Conservation (phyloP, 768 basidiomycete species). For the Russula abietina region DNA sequence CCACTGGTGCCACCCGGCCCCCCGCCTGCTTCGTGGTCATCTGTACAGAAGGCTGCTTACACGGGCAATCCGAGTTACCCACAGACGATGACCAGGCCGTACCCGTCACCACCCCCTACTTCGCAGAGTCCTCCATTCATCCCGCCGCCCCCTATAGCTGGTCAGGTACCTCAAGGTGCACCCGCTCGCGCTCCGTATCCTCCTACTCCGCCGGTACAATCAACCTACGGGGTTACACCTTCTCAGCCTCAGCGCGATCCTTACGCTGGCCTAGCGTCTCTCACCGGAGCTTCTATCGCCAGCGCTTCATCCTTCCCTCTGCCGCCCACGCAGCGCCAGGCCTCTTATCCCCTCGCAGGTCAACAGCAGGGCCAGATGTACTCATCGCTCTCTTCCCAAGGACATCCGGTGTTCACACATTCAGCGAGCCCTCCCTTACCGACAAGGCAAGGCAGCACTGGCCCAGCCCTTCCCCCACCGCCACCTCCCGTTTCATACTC, state of each 20-base stretch:
- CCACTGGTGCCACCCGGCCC: slow-evolving; percentile 32
- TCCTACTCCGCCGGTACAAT: slow-evolving; percentile 5
- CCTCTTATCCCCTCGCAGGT: slow-evolving; percentile 25
- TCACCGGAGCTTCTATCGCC: slow-evolving; percentile 9
- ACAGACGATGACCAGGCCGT: slow-evolving; percentile 8
- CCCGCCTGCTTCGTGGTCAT: slow-evolving; percentile 29
- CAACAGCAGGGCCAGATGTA: slow-evolving; percentile 17
- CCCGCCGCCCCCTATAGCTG: slow-evolving; percentile 27
- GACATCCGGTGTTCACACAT: slow-evolving; percentile 9
- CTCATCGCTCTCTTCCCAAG: slow-evolving; percentile 26
- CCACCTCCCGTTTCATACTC: slow-evolving; percentile 29
- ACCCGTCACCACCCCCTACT: slow-evolving; percentile 20
- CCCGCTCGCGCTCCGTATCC: slow-evolving; percentile 17
- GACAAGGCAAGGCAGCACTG: slow-evolving; percentile 20
- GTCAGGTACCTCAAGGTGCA: slow-evolving; percentile 15
- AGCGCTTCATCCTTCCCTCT: slow-evolving; percentile 22
- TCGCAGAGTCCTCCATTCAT: slow-evolving; percentile 15
- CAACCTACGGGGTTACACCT: slow-evolving; percentile 22
- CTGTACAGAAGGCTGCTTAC: slow-evolving; percentile 19
- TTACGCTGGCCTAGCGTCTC: slow-evolving; percentile 21
- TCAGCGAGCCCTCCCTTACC: slow-evolving; percentile 7
- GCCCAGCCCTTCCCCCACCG: slow-evolving; percentile 29
- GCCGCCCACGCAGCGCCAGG: slow-evolving; percentile 27
- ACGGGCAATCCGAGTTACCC: slow-evolving; percentile 14
- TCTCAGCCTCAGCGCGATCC: slow-evolving; percentile 29